Percentiles rank a stretch among this genome's conserved stretches.
Evolutionary conservation across 2,329 filamentous ascomycete genomes (phyloP).

Genomic region (Trichoderma aggressivum): DNA sequence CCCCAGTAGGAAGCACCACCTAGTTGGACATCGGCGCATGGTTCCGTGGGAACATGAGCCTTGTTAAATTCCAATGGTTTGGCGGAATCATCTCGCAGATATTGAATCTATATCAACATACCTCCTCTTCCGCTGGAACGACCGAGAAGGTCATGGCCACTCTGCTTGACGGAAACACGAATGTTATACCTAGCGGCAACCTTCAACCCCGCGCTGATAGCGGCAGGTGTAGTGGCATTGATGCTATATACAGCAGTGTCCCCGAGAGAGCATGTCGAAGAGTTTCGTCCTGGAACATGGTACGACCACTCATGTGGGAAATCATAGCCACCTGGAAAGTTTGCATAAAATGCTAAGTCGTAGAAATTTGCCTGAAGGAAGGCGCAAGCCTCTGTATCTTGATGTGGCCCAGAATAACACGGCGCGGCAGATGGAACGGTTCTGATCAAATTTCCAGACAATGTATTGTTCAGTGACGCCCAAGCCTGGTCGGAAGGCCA

Average conservation of each 20-base stretch:
- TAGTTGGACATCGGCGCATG: background rate
- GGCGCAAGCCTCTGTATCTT: background rate
- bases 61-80: background rate
- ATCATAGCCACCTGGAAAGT: background rate
- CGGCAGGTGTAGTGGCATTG: background rate
- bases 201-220: no score
- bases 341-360: background rate
- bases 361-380: background rate
- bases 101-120: background rate
- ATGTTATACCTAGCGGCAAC: no score
- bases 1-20: constrained; percentile 24
- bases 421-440: background rate
- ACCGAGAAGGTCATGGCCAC: no score
- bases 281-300: background rate
- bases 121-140: no score
- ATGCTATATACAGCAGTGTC: background rate
- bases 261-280: background rate
- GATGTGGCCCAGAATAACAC: background rate
- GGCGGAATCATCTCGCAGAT: background rate
- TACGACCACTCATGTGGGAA: background rate
- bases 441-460: background rate
- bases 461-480: background rate
- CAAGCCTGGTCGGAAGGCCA: background rate
- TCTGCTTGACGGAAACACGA: no score
- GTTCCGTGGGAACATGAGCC: background rate